Evolutionary conservation across 208 protist species (phyloP).

Genomic region (Wallacemonas sp.): DNA sequence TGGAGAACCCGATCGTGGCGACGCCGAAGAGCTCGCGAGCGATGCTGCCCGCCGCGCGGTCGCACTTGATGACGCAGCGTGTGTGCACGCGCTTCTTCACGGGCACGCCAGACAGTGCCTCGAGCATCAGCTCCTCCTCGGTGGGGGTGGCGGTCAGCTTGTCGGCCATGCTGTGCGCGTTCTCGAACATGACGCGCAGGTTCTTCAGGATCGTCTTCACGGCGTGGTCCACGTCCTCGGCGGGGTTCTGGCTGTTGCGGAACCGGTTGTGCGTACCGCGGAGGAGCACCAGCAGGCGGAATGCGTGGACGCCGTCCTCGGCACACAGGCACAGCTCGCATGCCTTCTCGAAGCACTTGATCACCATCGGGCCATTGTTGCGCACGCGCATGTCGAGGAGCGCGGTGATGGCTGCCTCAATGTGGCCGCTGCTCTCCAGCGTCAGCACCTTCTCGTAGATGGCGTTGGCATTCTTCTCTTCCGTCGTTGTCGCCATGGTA

Average conservation of each 20-base stretch:
- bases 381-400: constrained; percentile 40
- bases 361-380: constrained; percentile 41
- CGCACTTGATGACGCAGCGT: constrained; percentile 55
- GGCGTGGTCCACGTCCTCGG: constrained; percentile 54
- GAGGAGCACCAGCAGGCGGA: constrained; percentile 31
- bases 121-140: constrained; percentile 54
- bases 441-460: constrained; percentile 54
- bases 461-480: constrained; percentile 49
- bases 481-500: constrained; percentile 25
- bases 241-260: constrained; percentile 53
- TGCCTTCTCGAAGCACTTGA: constrained; percentile 59
- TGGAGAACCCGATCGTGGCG: constrained; percentile 64
- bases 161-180: constrained; percentile 29
- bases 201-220: constrained; percentile 48
- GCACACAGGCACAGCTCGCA: constrained; percentile 56
- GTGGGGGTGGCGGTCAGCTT: constrained; percentile 30
- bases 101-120: constrained; percentile 56
- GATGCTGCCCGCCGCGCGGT: constrained; percentile 34
- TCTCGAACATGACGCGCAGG: constrained; percentile 44
- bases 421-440: constrained; percentile 42
- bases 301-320: constrained; percentile 28
- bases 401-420: constrained; percentile 53
- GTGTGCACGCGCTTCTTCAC: constrained; percentile 48
- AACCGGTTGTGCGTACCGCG: constrained; percentile 39
- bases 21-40: constrained; percentile 52